phyloP scores from a whole-genome alignment of 345 rosid genomes.

The Hypericum androsaemum region DNA sequence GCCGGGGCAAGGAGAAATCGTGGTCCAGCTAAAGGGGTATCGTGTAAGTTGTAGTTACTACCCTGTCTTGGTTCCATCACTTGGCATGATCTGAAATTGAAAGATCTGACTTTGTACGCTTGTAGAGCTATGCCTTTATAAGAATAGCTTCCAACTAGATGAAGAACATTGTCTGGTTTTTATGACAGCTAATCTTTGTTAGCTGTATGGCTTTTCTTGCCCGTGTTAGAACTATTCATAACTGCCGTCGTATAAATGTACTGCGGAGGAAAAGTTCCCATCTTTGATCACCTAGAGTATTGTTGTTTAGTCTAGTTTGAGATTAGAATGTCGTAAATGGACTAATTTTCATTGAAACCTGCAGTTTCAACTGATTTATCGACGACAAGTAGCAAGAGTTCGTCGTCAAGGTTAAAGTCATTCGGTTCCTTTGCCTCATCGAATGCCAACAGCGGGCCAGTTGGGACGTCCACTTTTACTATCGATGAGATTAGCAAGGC shows the following conservation, averaged over 20 bases:
- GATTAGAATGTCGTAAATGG: not conserved
- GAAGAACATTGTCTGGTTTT: no score
- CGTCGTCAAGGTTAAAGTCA: slow-evolving; percentile 28
- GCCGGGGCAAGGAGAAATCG: slow-evolving; percentile 6
- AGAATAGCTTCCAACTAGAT: no score
- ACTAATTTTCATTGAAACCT: slow-evolving; percentile 15
- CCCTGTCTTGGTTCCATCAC: not conserved
- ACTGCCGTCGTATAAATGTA: no score
- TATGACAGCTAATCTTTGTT: no score
- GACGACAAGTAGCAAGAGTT: slow-evolving; percentile 31
- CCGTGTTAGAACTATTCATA: no score
- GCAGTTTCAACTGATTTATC: slow-evolving; percentile 46
- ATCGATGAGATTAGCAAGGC: slow-evolving; percentile 62
- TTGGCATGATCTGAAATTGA: not conserved
- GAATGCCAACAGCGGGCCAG: slow-evolving; percentile 29
- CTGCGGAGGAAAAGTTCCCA: no score
- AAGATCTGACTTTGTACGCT: not conserved
- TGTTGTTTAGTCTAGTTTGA: no score
- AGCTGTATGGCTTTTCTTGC: no score
- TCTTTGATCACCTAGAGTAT: no score
- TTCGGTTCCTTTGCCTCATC: slow-evolving; percentile 48
- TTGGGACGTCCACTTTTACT: slow-evolving; percentile 33
- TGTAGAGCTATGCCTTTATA: no score
- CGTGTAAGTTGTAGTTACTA: slow-evolving; percentile 42
- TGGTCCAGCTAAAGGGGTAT: slow-evolving; percentile 19